Conservation (phyloP, 2,329 filamentous ascomycete genomes). For the Talaromyces atroroseus region DNA sequence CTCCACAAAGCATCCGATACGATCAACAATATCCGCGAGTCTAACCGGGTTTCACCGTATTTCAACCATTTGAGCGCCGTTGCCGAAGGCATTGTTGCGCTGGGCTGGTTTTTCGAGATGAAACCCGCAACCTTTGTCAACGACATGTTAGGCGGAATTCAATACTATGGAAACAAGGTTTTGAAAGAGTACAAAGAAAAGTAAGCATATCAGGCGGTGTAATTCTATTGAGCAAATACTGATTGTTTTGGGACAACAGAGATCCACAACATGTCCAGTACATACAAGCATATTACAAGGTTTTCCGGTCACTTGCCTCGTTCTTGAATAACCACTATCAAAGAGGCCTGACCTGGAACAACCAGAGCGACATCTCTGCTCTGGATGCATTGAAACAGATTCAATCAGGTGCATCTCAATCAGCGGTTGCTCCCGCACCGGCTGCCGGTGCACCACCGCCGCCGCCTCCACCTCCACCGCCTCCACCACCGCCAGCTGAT, state of each 20-base stretch:
- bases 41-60: slow-evolving; percentile 67
- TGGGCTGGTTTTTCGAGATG: slow-evolving; percentile 84
- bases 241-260: slow-evolving; percentile 40
- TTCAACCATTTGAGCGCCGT: slow-evolving; percentile 83
- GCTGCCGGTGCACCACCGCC: slow-evolving; percentile 21
- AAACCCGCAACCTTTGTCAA: slow-evolving; percentile 82
- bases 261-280: slow-evolving; percentile 78
- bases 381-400: slow-evolving; percentile 61
- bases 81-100: slow-evolving; percentile 78
- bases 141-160: slow-evolving; percentile 74
- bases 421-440: slow-evolving; percentile 7
- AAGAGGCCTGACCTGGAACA: slow-evolving; percentile 80
- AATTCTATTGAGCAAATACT: not conserved
- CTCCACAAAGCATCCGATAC: slow-evolving; percentile 76
- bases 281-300: slow-evolving; percentile 84
- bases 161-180: slow-evolving; percentile 93
- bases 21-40: slow-evolving; percentile 75
- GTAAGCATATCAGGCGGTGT: slow-evolving; percentile 38
- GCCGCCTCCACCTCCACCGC: slow-evolving; percentile 36
- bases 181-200: slow-evolving; percentile 84
- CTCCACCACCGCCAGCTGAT: slow-evolving; percentile 47
- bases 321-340: slow-evolving; percentile 82
- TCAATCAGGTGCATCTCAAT: slow-evolving; percentile 36
- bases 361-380: slow-evolving; percentile 65
- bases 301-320: slow-evolving; percentile 76